Evolutionary conservation across 179 eudicot genomes (phyloP).

Genomic region (Drosera spatulata): DNA sequence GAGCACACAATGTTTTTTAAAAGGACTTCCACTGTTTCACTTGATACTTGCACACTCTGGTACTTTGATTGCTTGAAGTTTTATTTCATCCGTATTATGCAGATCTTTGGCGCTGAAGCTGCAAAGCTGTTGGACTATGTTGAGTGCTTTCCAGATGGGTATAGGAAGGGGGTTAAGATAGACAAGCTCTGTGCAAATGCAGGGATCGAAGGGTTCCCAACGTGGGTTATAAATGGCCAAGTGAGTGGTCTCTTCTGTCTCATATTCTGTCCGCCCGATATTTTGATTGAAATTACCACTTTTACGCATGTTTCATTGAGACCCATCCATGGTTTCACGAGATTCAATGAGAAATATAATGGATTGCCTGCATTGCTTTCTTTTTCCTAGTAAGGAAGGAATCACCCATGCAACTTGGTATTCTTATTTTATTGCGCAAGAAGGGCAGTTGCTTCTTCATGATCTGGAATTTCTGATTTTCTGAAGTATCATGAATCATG

Average conservation of each 20-base stretch:
- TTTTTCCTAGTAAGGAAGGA: too few relatives aligned
- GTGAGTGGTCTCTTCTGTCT: conserved; percentile 14
- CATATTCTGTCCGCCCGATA: not conserved
- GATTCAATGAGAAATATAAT: too few relatives aligned
- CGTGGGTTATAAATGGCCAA: conserved; percentile 90
- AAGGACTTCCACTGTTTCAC: too few relatives aligned
- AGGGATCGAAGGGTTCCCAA: conserved; percentile 82
- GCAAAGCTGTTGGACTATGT: conserved; percentile 71
- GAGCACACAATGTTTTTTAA: not conserved
- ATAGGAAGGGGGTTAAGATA: conserved; percentile 46
- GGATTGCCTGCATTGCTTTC: too few relatives aligned
- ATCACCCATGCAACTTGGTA: too few relatives aligned
- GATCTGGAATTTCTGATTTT: not conserved
- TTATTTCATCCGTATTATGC: not conserved
- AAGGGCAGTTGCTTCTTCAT: too few relatives aligned
- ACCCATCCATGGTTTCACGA: too few relatives aligned
- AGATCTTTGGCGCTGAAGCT: conserved; percentile 95
- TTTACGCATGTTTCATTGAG: not conserved
- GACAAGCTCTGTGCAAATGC: conserved; percentile 48
- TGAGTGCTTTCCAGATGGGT: conserved; percentile 90
- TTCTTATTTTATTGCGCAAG: too few relatives aligned
- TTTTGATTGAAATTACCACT: not conserved
- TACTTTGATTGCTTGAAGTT: not conserved
- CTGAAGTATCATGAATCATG: not conserved
- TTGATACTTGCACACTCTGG: not conserved